These are phyloP conservation scores for Lachancea kluyveri DNA, from an alignment of 805 yeast species.

Conservation along the genomic window DNA sequence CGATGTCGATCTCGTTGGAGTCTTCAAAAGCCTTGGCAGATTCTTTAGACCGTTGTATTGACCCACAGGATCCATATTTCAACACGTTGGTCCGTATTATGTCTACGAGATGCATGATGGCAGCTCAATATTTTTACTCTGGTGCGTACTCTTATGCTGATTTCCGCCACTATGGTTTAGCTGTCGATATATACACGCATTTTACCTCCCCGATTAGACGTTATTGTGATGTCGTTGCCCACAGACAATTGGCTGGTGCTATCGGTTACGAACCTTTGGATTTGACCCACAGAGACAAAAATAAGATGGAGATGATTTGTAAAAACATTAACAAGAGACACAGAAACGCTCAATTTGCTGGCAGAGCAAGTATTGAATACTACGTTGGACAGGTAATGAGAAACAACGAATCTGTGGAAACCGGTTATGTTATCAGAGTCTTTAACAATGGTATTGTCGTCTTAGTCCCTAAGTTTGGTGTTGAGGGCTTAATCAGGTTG, in stretches of 20 bases:
- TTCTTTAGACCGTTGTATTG: slow-evolving; percentile 83
- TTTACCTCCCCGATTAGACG: slow-evolving; percentile 98
- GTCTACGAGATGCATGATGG: slow-evolving; percentile 99
- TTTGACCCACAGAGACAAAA: slow-evolving; percentile 77
- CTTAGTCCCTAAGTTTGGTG: slow-evolving; percentile 91
- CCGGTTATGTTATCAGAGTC: slow-evolving; percentile 87
- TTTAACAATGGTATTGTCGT: slow-evolving; percentile 94
- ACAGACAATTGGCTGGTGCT: slow-evolving; percentile 97
- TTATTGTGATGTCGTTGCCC: slow-evolving; percentile 96
- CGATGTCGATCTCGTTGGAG: slow-evolving; percentile 68
- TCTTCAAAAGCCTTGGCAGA: slow-evolving; percentile 90
- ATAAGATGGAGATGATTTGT: slow-evolving; percentile 82
- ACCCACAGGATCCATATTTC: slow-evolving; percentile 79
- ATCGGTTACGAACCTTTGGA: slow-evolving; percentile 87
- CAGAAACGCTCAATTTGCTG: slow-evolving; percentile 98
- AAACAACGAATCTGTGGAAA: slow-evolving; percentile 69
- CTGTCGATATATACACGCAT: slow-evolving; percentile 96
- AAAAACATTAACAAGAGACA: slow-evolving; percentile 89
- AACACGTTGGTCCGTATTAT: slow-evolving; percentile 89
- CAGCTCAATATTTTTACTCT: slow-evolving; percentile 93
- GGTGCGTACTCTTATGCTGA: slow-evolving; percentile 89
- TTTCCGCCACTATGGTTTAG: slow-evolving; percentile 93
- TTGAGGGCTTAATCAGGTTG: slow-evolving; percentile 84
- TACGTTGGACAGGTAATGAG: slow-evolving; percentile 98
- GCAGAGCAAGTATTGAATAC: slow-evolving; percentile 95